Conservation (phyloP, 129 eudicot species). For the Artemisia annua region DNA sequence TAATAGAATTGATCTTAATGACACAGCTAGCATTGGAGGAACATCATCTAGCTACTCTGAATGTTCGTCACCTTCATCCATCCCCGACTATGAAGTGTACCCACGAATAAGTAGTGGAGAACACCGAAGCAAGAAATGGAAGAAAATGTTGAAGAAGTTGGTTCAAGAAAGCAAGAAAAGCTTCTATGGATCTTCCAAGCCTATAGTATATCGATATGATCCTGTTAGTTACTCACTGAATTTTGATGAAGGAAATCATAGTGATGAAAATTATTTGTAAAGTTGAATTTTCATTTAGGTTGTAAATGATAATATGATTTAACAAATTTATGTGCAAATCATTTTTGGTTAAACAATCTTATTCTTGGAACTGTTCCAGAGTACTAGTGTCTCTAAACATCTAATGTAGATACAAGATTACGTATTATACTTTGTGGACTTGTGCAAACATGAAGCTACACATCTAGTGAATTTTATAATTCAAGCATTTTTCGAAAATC, state of each 20-base stretch:
- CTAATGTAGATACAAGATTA: too few relatives aligned
- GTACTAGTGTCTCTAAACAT: too few relatives aligned
- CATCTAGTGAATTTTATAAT: too few relatives aligned
- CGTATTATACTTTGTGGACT: too few relatives aligned
- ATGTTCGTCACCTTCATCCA: slow-evolving; percentile 24
- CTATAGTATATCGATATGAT: slow-evolving; percentile 55
- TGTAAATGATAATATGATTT: too few relatives aligned
- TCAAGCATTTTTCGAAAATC: too few relatives aligned
- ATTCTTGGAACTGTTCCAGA: too few relatives aligned
- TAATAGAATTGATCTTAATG: neutral
- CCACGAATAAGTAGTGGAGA: slow-evolving; percentile 16
- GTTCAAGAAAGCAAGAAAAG: slow-evolving; percentile 53
- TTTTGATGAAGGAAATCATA: slow-evolving; percentile 65
- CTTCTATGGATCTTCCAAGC: slow-evolving; percentile 42
- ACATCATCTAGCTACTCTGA: slow-evolving; percentile 20
- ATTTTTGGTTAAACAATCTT: too few relatives aligned
- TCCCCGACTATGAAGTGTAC: slow-evolving; percentile 57
- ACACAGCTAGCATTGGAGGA: neutral
- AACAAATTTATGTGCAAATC: too few relatives aligned
- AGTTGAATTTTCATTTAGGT: too few relatives aligned
- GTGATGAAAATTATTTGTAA: slow-evolving; percentile 2
- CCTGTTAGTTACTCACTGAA: slow-evolving; percentile 72
- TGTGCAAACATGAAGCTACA: too few relatives aligned
- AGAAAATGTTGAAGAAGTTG: slow-evolving; percentile 50
- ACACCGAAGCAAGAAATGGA: slow-evolving; percentile 34